These are phyloP conservation scores for Didymella pomorum DNA, from an alignment of 2,329 filamentous ascomycete species.

Conservation along the genomic window DNA sequence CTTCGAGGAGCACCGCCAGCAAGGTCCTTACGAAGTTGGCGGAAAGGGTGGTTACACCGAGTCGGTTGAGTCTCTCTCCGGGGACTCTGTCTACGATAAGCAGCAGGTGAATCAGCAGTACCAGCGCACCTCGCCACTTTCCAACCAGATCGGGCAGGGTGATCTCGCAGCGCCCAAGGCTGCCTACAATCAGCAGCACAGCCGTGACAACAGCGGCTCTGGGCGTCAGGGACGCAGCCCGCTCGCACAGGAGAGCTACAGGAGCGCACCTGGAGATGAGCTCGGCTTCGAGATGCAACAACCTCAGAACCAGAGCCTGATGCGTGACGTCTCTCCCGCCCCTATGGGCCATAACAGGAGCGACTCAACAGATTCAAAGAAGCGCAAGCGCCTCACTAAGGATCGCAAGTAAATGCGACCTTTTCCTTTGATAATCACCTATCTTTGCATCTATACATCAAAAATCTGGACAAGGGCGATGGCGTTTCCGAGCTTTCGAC, in stretches of 20 bases:
- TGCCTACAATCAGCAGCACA: constrained; percentile 34
- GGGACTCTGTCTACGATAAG: constrained; percentile 46
- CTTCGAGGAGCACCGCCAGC: constrained; percentile 44
- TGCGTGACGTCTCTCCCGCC: constrained; percentile 47
- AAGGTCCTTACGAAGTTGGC: constrained; percentile 39
- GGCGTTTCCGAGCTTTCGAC: constrained; percentile 17
- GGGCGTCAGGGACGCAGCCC: constrained; percentile 54
- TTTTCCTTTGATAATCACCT: constrained; percentile 14
- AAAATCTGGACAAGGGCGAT: constrained; percentile 22
- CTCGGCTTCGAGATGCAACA: constrained; percentile 48
- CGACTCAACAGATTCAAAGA: constrained; percentile 46
- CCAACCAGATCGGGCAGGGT: constrained; percentile 36
- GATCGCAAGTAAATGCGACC: constrained; percentile 33
- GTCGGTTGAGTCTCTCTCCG: constrained; percentile 48
- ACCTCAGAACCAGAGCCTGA: constrained; percentile 44
- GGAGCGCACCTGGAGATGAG: constrained; percentile 43
- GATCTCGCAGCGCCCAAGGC: constrained; percentile 44
- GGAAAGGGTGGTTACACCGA: constrained; percentile 45
- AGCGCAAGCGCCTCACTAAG: constrained; percentile 49
- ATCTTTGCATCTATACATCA: constrained; percentile 14
- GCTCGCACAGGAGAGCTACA: constrained; percentile 56
- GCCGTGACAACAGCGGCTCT: constrained; percentile 23
- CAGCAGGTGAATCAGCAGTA: constrained; percentile 35
- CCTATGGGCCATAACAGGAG: constrained; percentile 43
- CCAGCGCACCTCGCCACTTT: constrained; percentile 43